Evolutionary conservation across 768 basidiomycete genomes (phyloP).

Genomic region (Kwoniella sp.): DNA sequence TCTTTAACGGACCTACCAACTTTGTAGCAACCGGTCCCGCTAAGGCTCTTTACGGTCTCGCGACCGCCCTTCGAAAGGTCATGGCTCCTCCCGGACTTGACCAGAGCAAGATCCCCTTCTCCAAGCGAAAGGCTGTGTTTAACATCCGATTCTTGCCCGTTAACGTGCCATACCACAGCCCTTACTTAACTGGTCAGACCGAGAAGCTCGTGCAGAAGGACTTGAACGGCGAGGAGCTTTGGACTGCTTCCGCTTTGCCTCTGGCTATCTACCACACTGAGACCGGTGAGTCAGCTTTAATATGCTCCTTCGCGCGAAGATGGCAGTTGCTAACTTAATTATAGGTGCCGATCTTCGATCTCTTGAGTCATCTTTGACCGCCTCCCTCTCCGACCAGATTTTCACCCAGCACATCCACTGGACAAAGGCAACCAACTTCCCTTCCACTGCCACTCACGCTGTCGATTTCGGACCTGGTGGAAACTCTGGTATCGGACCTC

Average conservation of each 20-base stretch:
- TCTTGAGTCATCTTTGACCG: constrained; percentile 71
- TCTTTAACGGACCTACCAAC: constrained; percentile 86
- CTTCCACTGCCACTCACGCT: constrained; percentile 85
- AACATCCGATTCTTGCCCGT: constrained; percentile 91
- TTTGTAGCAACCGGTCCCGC: constrained; percentile 93
- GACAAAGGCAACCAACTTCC: constrained; percentile 85
- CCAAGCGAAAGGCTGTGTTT: constrained; percentile 92
- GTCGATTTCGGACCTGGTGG: constrained; percentile 97
- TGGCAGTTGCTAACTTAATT: constrained; percentile 26
- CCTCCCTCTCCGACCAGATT: constrained; percentile 88
- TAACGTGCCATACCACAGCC: constrained; percentile 92
- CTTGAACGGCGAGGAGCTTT: constrained; percentile 74
- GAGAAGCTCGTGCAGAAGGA: constrained; percentile 77
- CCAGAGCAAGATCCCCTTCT: constrained; percentile 88
- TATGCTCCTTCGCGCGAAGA: constrained; percentile 13
- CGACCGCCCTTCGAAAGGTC: constrained; percentile 84
- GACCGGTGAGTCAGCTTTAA: constrained; percentile 66
- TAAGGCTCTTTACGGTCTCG: constrained; percentile 88
- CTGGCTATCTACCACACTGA: constrained; percentile 93
- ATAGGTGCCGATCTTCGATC: constrained; percentile 81
- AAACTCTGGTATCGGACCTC: constrained; percentile 83
- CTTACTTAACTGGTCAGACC: constrained; percentile 73
- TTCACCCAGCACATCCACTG: constrained; percentile 91
- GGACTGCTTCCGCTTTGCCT: constrained; percentile 65
- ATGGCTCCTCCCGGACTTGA: constrained; percentile 83